phyloP scores from a whole-genome alignment of 1,284 basidiomycete species.

The Boletus austroedulis region DNA sequence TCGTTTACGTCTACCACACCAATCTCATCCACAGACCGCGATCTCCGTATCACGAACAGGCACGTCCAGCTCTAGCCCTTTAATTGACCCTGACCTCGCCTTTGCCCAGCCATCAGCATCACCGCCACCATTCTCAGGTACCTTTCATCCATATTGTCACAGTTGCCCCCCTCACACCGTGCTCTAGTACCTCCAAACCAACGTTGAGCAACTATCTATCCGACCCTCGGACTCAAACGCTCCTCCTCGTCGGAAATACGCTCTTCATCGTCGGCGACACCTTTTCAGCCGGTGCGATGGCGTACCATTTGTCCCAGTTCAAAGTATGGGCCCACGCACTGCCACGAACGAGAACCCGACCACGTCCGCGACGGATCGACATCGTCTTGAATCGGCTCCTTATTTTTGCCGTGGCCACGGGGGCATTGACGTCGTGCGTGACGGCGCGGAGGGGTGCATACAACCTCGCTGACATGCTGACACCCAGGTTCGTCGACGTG shows the following conservation, averaged over 20 bases:
- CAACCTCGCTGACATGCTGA: too few relatives aligned
- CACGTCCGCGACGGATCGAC: constrained; percentile 14
- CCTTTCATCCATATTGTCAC: neutral
- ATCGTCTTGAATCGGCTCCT: constrained; percentile 26
- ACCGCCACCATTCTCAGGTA: constrained; percentile 21
- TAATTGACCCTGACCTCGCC: neutral
- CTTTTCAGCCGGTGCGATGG: constrained; percentile 23
- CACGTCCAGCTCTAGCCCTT: neutral
- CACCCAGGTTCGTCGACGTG: constrained; percentile 20
- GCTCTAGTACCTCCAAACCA: constrained; percentile 10
- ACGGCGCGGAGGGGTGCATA: too few relatives aligned
- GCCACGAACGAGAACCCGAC: neutral
- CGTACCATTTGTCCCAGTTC: constrained; percentile 22
- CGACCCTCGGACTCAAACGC: neutral
- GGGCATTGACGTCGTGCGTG: constrained; percentile 28
- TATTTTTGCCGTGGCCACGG: constrained; percentile 28
- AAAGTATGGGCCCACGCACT: constrained; percentile 4
- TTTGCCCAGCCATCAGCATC: constrained; percentile 23
- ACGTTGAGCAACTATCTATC: constrained; percentile 20
- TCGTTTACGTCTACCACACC: neutral
- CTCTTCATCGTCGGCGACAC: constrained; percentile 29
- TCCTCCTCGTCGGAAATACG: constrained; percentile 24
- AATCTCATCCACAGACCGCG: constrained; percentile 6
- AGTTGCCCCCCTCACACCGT: too few relatives aligned
- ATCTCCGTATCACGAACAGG: constrained; percentile 28